These are phyloP conservation scores for Sarocladium strictum DNA, from an alignment of 2,329 filamentous ascomycete species.

Conservation along the genomic window DNA sequence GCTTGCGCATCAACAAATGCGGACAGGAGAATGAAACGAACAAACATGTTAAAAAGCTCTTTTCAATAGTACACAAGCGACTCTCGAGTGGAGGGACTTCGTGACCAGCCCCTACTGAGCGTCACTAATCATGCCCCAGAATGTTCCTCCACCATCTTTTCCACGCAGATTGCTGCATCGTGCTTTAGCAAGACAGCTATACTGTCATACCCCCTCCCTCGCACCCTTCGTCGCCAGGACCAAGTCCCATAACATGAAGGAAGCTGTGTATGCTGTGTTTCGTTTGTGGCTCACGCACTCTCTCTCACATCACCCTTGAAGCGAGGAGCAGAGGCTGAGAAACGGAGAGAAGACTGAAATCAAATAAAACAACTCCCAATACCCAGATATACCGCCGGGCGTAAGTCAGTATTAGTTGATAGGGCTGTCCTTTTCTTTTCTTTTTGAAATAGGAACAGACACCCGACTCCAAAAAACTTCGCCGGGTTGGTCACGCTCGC, in stretches of 20 bases:
- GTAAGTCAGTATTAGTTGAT: not conserved
- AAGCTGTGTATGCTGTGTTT: slow-evolving; percentile 7
- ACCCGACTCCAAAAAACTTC: not conserved
- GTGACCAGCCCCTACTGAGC: not conserved
- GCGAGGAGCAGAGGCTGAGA: not conserved
- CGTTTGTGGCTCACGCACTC: not conserved
- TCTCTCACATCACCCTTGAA: not conserved
- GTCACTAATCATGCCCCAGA: not conserved
- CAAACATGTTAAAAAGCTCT: slow-evolving; percentile 2
- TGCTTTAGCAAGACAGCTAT: not conserved
- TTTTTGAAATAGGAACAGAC: not conserved
- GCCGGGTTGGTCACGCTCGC: not conserved
- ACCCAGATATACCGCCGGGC: not conserved
- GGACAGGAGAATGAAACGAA: not conserved
- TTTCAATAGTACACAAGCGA: slow-evolving; percentile 5
- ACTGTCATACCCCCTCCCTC: not conserved
- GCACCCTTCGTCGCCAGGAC: not conserved
- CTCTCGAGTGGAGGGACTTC: too few species aligned
- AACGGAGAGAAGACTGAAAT: not conserved
- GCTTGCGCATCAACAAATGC: not conserved
- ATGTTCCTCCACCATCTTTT: not conserved
- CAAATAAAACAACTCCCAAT: not conserved
- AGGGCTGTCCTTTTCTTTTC: not conserved
- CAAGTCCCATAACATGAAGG: not conserved
- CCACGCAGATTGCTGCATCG: not conserved